Percentiles rank a stretch among this genome's conserved stretches.
phyloP scores from a whole-genome alignment of 352 stramenopile species.

The Phytopythium sindhum region DNA sequence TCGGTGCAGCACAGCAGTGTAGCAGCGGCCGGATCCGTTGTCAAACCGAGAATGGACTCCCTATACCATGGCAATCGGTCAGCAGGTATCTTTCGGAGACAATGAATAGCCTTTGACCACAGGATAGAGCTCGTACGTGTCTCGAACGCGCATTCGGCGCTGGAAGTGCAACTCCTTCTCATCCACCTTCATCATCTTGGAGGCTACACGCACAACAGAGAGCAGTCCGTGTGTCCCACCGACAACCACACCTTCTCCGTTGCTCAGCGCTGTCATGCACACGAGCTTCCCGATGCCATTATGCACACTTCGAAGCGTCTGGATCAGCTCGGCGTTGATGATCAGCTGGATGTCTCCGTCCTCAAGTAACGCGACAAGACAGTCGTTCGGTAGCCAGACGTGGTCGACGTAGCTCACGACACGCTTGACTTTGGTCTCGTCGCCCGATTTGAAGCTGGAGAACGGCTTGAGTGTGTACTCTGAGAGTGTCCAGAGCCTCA shows the following conservation, averaged over 20 bases:
- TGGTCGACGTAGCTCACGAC: slow-evolving; percentile 62
- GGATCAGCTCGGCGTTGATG: slow-evolving; percentile 66
- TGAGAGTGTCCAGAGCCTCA: slow-evolving; percentile 75
- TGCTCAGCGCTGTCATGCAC: slow-evolving; percentile 41
- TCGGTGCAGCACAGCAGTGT: slow-evolving; percentile 65
- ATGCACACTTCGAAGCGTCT: slow-evolving; percentile 63
- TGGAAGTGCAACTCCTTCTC: slow-evolving; percentile 75
- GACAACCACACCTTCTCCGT: slow-evolving; percentile 54
- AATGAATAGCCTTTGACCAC: background rate
- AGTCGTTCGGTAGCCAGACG: slow-evolving; percentile 65
- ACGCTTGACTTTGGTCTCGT: slow-evolving; percentile 51
- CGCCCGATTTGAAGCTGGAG: slow-evolving; percentile 72
- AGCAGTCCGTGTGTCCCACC: slow-evolving; percentile 52
- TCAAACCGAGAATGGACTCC: slow-evolving; percentile 38
- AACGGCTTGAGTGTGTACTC: slow-evolving; percentile 70
- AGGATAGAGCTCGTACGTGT: slow-evolving; percentile 31
- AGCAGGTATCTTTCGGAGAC: background rate
- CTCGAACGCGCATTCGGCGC: slow-evolving; percentile 47
- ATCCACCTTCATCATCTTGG: slow-evolving; percentile 46
- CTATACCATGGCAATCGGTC: slow-evolving; percentile 15
- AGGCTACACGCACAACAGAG: slow-evolving; percentile 52
- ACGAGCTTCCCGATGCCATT: slow-evolving; percentile 29
- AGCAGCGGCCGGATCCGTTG: slow-evolving; percentile 42
- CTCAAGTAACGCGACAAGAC: slow-evolving; percentile 60
- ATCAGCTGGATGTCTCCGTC: slow-evolving; percentile 75